phyloP scores from a whole-genome alignment of 441 rosid species.

The Bocquillonia castaneifolia region DNA sequence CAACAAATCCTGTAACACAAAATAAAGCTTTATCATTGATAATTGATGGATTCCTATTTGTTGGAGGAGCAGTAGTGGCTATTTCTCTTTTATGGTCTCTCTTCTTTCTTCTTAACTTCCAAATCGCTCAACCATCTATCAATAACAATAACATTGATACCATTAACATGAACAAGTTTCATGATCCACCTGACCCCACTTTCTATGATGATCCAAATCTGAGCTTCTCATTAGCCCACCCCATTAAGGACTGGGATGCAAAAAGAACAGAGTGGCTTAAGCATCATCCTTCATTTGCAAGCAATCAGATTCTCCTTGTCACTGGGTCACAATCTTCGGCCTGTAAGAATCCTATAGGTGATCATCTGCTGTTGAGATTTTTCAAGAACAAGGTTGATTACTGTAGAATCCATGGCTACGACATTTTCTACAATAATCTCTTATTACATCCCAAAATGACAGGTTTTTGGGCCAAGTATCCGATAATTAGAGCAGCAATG shows the following conservation, averaged over 20 bases:
- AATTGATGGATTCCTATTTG: conserved; percentile 4
- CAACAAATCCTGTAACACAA: neutral
- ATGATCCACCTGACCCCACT: conserved; percentile 44
- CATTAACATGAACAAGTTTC: neutral
- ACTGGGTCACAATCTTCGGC: conserved; percentile 78
- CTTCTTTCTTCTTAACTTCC: neutral
- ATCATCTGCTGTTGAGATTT: conserved; percentile 56
- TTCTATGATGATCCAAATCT: conserved; percentile 70
- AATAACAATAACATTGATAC: neutral
- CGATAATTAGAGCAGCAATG: conserved; percentile 70
- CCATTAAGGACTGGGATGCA: conserved; percentile 58
- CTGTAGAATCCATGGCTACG: conserved; percentile 67
- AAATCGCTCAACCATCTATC: neutral
- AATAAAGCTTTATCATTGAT: neutral
- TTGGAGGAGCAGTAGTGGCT: neutral
- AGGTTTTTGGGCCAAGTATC: conserved; percentile 73
- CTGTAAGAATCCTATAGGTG: conserved; percentile 71
- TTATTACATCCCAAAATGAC: conserved; percentile 68
- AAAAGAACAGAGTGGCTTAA: conserved; percentile 64
- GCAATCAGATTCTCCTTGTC: conserved; percentile 52
- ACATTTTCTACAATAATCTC: conserved; percentile 67
- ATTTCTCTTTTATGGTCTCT: neutral
- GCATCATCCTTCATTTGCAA: conserved; percentile 57
- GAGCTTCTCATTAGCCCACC: conserved; percentile 46
- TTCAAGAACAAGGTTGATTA: conserved; percentile 94